Base-by-base conservation (phyloP, 2,329 filamentous ascomycete species). In the Nemania sp. region DNA sequence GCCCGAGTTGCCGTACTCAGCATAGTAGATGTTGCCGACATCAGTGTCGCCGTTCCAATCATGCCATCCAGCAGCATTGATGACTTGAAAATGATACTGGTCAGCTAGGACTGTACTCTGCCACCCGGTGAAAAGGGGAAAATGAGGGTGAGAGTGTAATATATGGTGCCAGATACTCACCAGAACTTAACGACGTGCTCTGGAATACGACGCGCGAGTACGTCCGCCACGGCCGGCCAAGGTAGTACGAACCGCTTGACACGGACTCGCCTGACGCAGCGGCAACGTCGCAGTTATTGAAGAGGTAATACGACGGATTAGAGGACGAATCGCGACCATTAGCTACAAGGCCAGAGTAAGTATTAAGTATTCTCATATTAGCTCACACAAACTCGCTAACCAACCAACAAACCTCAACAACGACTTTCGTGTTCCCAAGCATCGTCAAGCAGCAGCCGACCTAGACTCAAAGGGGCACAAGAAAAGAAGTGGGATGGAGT, bases 1-100 rank as follows among this genome's bases (percentile, higher is more conserved):
- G 1, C 85, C 85, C 1, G 75, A 76, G 68, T 88, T 88, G 17
- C 61, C 69, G 63, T 80, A 86, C 73, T 88, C 85, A 8, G 70
- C 80, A 57, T 81, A 86, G 22, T 73, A 68, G 1, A 86, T 79
- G 37, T 80, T 70, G 28, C 72, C 73, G 1, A 80, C 83, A 30
- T 76, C 73, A n/a, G 73, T 65, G 37, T 77, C 72, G 2, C 71
- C 72, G 52, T 76, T 76, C 84, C 84, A 88, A 23, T 72, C 64
- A 2, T 62, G 66, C 84, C 85, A 88, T 0, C 84, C 85, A 0
- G 77, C 77, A 2, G 73, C 54, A 61, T 86, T 85, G 62, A 88
- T 77, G 17, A 86, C 80, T 20, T 39, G 8, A 31, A 22, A 22
- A 6, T 3, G 11, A 5, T 14, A 19, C 39, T 14, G 44, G 40